These are phyloP conservation scores for Phytophthora rubi DNA, from an alignment of 352 stramenopile species.

Conservation along the genomic window DNA sequence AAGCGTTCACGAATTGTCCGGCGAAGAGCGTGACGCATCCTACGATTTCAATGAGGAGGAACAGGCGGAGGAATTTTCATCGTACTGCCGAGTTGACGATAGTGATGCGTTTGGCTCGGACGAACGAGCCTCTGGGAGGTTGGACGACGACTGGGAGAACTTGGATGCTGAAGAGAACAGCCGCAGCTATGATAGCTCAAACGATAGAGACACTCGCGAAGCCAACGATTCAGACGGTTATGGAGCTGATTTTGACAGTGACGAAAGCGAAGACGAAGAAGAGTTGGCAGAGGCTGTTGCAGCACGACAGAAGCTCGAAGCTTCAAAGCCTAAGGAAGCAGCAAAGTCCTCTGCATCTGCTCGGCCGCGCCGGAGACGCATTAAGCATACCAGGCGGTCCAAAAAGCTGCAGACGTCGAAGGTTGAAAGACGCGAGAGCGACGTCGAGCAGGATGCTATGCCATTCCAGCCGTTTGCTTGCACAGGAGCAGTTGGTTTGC, in stretches of 20 bases:
- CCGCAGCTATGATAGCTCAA: conserved; percentile 3
- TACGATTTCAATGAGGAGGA: conserved; percentile 30
- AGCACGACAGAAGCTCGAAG: conserved; percentile 20
- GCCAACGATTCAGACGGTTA: conserved; percentile 56
- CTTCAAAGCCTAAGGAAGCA: conserved; percentile 22
- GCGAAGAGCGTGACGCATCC: conserved; percentile 10
- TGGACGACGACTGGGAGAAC: conserved; percentile 45
- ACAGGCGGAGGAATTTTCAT: conserved; percentile 19
- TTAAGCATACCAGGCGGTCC: conserved; percentile 26
- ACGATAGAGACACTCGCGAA: conserved; percentile 13
- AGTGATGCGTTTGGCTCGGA: conserved; percentile 13
- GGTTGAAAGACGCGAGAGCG: conserved; percentile 19
- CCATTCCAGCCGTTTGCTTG: conserved; percentile 73
- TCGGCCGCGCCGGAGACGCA: conserved; percentile 28
- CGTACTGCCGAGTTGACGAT: conserved; percentile 25
- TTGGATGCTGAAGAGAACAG: conserved; percentile 11
- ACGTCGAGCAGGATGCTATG: conserved; percentile 20
- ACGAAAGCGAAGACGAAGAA: conserved; percentile 59
- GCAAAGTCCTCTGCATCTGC: conserved; percentile 10
- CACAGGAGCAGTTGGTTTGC: conserved; percentile 60
- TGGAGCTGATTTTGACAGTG: conserved; percentile 70
- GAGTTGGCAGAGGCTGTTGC: conserved; percentile 16
- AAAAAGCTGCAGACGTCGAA: conserved; percentile 40
- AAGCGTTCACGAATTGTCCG: conserved; percentile 16
- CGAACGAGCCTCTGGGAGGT: conserved; percentile 6